Evolutionary conservation across 148 eudicot species (phyloP).

Genomic region (Camellia sinensis): DNA sequence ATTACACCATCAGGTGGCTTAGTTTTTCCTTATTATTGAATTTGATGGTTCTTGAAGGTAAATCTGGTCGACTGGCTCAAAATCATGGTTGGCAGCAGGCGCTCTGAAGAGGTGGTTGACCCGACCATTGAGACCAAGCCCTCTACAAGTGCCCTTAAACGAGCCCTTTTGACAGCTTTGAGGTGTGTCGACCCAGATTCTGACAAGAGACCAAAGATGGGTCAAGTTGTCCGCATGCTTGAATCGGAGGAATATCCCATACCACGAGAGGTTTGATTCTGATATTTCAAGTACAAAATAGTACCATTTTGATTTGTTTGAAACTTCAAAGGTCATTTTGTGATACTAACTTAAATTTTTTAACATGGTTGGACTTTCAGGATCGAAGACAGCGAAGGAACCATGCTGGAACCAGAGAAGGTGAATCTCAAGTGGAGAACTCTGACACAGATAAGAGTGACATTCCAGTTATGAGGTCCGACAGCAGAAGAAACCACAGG

Average conservation of each 20-base stretch:
- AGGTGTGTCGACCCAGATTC: slow-evolving; percentile 90
- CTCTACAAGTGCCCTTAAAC: slow-evolving; percentile 73
- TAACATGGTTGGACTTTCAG: slow-evolving; percentile 23
- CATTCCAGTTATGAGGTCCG: slow-evolving; percentile 15
- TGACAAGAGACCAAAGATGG: slow-evolving; percentile 78
- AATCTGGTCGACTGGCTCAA: slow-evolving; percentile 94
- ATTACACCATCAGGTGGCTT: neutral
- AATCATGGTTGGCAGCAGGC: slow-evolving; percentile 76
- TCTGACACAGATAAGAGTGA: slow-evolving; percentile 28
- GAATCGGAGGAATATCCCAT: slow-evolving; percentile 91
- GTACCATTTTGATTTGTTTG: neutral
- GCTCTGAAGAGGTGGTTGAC: slow-evolving; percentile 88
- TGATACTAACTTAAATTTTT: neutral
- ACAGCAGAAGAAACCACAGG: slow-evolving; percentile 17
- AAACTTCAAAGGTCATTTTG: neutral
- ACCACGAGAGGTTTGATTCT: slow-evolving; percentile 63
- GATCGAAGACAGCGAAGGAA: slow-evolving; percentile 36
- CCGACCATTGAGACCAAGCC: slow-evolving; percentile 64
- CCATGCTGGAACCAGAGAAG: slow-evolving; percentile 19
- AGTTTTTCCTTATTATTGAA: neutral
- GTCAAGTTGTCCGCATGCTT: slow-evolving; percentile 92
- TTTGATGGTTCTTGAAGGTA: slow-evolving; percentile 43
- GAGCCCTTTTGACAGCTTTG: slow-evolving; percentile 79
- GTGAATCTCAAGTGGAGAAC: slow-evolving; percentile 21
- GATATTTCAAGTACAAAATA: neutral